Evolutionary conservation across 2,329 filamentous ascomycete genomes (phyloP).

Genomic region (Trichoderma oligosporum): DNA sequence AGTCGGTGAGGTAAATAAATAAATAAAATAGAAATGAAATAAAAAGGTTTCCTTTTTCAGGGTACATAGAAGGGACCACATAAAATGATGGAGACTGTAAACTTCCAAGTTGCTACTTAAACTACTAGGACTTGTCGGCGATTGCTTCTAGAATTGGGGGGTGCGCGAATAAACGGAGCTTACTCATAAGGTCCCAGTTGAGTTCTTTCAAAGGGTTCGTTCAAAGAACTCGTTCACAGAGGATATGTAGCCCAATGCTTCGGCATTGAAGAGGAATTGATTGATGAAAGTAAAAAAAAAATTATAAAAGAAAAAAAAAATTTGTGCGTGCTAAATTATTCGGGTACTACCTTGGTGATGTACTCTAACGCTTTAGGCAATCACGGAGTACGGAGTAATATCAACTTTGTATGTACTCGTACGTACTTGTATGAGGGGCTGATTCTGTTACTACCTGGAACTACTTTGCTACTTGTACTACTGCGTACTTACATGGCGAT

Average conservation of each 20-base stretch:
- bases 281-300: not conserved
- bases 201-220: too few species aligned
- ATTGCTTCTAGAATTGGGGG: conserved; percentile 12
- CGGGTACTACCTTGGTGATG: not conserved
- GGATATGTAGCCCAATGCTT: not conserved
- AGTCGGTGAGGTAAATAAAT: conserved; percentile 11
- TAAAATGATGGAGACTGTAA: not conserved
- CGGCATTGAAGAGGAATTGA: not conserved
- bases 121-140: not conserved
- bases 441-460: not conserved
- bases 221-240: not conserved
- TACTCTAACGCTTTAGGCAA: not conserved
- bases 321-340: too few species aligned
- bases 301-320: not conserved
- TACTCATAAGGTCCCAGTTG: too few species aligned
- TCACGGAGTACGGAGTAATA: conserved; percentile 15
- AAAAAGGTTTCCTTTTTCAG: not conserved
- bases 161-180: conserved; percentile 1
- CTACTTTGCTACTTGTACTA: not conserved
- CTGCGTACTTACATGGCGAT: too few species aligned
- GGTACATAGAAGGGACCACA: conserved; percentile 8
- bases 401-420: not conserved
- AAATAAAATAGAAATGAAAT: not conserved
- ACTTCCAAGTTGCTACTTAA: too few species aligned
- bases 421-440: not conserved